Percentiles rank a stretch among this genome's conserved stretches.
Conservation (phyloP, 192 early-diverging fungal genomes). For the Dissophora ornata region DNA sequence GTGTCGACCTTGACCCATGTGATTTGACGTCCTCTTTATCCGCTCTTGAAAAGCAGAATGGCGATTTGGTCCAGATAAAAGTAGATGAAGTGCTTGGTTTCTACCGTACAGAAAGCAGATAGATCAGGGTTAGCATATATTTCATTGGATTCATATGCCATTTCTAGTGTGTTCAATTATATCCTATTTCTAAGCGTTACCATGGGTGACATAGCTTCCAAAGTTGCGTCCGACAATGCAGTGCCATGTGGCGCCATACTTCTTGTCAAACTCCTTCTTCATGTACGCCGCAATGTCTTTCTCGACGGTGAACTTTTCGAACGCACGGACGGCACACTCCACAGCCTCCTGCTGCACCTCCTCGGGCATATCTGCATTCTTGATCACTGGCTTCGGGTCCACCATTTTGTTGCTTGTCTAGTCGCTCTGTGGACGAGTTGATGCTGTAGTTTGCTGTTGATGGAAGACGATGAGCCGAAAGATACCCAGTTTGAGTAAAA, state of each 20-base stretch:
- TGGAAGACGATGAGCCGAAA: no score
- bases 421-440: not conserved
- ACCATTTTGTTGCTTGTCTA: constrained; percentile 54
- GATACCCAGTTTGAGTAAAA: not conserved
- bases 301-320: constrained; percentile 95
- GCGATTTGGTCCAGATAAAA: constrained; percentile 96
- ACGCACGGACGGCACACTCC: constrained; percentile 86
- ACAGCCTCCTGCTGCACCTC: constrained; percentile 95
- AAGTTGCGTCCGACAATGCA: constrained; percentile 99
- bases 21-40: no score
- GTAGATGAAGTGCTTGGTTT: constrained; percentile 97
- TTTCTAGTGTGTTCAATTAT: no score
- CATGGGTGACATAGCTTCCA: constrained; percentile 99
- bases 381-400: constrained; percentile 90
- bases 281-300: constrained; percentile 98
- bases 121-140: not conserved
- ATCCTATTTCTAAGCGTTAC: constrained; percentile 56
- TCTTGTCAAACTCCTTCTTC: constrained; percentile 98
- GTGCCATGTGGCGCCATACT: constrained; percentile 98
- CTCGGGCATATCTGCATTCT: constrained; percentile 98
- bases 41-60: constrained; percentile 96
- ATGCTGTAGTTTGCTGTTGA: no score
- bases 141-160: no score
- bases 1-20: no score
- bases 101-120: constrained; percentile 34